Conservation (phyloP, 495 filamentous ascomycete genomes). For the Trichoderma erinaceum region DNA sequence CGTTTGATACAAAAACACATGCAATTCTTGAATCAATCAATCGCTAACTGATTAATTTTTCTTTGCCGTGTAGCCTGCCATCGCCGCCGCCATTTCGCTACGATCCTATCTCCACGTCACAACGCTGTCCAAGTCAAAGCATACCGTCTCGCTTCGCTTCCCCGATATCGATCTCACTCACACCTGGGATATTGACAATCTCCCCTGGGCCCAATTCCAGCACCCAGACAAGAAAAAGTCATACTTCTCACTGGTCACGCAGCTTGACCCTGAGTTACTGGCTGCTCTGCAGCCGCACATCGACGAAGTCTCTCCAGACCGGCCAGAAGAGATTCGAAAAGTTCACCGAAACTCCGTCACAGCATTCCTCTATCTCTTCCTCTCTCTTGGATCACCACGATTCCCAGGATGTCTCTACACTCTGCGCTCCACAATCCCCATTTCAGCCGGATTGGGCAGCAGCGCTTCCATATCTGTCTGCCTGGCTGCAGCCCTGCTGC, state of each 20-base stretch:
- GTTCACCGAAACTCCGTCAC: slow-evolving; percentile 73
- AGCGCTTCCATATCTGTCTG: slow-evolving; percentile 91
- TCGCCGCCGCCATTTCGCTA: slow-evolving; percentile 88
- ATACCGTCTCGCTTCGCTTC: slow-evolving; percentile 79
- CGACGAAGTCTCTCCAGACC: slow-evolving; percentile 55
- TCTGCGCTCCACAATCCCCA: slow-evolving; percentile 87
- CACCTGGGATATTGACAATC: slow-evolving; percentile 82
- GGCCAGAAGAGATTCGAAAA: slow-evolving; percentile 61
- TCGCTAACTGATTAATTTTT: background rate
- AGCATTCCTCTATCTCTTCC: slow-evolving; percentile 86
- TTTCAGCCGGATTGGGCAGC: slow-evolving; percentile 84
- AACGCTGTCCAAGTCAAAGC: slow-evolving; percentile 76
- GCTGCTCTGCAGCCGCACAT: slow-evolving; percentile 73
- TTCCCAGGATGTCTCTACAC: slow-evolving; percentile 82
- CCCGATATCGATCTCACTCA: slow-evolving; percentile 80
- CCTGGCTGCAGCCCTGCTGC: slow-evolving; percentile 73
- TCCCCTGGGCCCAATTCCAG: slow-evolving; percentile 80
- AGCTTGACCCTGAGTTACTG: slow-evolving; percentile 75
- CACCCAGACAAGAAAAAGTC: slow-evolving; percentile 80
- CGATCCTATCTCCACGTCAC: slow-evolving; percentile 94
- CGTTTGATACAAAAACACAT: slow-evolving; percentile 6
- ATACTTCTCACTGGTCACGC: slow-evolving; percentile 81
- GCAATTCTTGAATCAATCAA: background rate
- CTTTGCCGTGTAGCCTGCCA: slow-evolving; percentile 55
- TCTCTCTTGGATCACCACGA: slow-evolving; percentile 72